Conservation (phyloP, 2,329 filamentous ascomycete genomes). For the Pseudocercospora fijiensis region DNA sequence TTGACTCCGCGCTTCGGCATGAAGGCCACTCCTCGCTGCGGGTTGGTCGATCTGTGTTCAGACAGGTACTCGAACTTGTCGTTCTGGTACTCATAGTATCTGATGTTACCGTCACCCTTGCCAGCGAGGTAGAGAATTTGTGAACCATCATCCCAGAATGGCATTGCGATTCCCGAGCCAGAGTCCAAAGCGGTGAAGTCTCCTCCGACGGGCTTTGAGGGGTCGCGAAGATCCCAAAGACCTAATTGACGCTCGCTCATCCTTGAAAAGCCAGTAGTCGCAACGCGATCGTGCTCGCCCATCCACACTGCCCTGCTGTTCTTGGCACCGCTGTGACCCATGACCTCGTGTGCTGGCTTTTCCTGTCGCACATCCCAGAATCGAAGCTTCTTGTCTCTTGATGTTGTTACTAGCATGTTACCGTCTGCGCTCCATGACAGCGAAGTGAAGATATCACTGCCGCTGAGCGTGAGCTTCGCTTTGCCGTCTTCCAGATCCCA, state of each 20-base stretch:
- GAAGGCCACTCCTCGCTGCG: conserved; percentile 92
- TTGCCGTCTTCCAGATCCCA: conserved; percentile 88
- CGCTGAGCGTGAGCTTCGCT: conserved; percentile 72
- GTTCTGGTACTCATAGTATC: conserved; percentile 97
- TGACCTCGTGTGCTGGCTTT: conserved; percentile 76
- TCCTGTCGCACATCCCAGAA: conserved; percentile 98
- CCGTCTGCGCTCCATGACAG: conserved; percentile 94
- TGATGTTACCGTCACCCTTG: conserved; percentile 98
- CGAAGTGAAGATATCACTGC: conserved; percentile 90
- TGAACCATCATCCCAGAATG: conserved; percentile 98
- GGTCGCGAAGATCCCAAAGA: conserved; percentile 86
- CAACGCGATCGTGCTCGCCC: conserved; percentile 93
- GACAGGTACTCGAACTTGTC: conserved; percentile 98
- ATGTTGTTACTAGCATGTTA: conserved; percentile 83
- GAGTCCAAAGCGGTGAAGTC: conserved; percentile 82
- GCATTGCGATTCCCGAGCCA: conserved; percentile 97
- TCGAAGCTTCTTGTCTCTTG: conserved; percentile 95
- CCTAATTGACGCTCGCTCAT: conserved; percentile 98
- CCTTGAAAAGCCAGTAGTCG: conserved; percentile 93
- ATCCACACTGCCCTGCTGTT: conserved; percentile 97
- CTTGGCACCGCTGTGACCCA: conserved; percentile 90
- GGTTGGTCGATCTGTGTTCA: conserved; percentile 95
- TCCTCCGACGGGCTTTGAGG: conserved; percentile 77
- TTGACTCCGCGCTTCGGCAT: conserved; percentile 93
- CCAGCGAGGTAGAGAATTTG: conserved; percentile 94